These are phyloP conservation scores for Aspergillus carbonarius DNA, from an alignment of 2,329 filamentous ascomycete genomes.

Conservation along the genomic window DNA sequence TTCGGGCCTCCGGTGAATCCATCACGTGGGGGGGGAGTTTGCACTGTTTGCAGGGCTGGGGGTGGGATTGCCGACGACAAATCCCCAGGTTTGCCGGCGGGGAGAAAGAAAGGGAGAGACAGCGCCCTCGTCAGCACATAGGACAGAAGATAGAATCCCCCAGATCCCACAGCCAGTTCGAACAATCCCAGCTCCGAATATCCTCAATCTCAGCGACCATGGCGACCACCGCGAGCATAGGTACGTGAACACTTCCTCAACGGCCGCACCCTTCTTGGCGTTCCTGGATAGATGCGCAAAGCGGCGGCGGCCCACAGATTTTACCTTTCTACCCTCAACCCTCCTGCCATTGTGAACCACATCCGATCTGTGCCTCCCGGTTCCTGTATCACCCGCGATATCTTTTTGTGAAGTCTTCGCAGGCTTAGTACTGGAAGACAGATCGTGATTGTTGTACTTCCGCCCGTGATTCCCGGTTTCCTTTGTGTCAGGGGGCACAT, in stretches of 20 bases:
- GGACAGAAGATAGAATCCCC: neutral
- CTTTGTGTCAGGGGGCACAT: neutral
- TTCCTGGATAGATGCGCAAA: conserved; percentile 6
- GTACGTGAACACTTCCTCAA: neutral
- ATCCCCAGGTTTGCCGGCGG: neutral
- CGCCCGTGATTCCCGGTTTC: neutral
- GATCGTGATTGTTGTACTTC: neutral
- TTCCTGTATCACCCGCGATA: neutral
- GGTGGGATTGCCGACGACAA: neutral
- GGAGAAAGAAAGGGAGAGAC: neutral
- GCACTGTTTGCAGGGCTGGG: neutral
- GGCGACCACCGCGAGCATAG: neutral
- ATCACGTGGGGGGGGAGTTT: neutral
- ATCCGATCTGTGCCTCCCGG: conserved; percentile 4
- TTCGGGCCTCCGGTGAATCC: neutral
- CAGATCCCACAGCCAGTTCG: neutral
- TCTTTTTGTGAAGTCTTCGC: neutral
- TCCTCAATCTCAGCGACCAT: neutral
- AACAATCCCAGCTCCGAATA: neutral
- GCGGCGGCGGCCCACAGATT: neutral
- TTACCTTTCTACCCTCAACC: neutral
- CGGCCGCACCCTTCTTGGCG: conserved; percentile 8
- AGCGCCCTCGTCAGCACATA: neutral
- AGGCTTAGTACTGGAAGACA: neutral
- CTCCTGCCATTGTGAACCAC: neutral